Percentiles rank a stretch among this genome's conserved stretches.
phyloP scores from a whole-genome alignment of 805 yeast genomes.

The Candida loeiensis region DNA sequence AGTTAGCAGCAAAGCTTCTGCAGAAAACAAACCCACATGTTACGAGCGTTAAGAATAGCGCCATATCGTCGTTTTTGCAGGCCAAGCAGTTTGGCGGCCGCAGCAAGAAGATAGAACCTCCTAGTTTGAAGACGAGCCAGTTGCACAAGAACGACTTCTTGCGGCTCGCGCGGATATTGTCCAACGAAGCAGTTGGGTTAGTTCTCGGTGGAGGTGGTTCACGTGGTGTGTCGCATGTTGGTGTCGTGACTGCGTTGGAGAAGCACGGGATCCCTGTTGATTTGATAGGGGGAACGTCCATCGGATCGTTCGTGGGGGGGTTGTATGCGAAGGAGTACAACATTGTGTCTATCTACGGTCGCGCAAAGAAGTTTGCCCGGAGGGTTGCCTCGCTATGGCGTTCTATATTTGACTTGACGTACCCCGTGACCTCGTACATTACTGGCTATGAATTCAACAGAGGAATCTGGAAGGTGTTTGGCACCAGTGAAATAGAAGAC shows the following conservation, averaged over 20 bases:
- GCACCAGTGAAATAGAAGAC: constrained; percentile 89
- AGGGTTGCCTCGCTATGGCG: constrained; percentile 87
- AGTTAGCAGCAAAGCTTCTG: constrained; percentile 34
- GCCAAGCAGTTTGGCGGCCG: constrained; percentile 28
- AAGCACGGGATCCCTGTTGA: constrained; percentile 93
- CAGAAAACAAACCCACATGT: constrained; percentile 33
- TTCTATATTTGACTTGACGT: constrained; percentile 75
- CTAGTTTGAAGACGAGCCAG: constrained; percentile 31
- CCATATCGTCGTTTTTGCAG: constrained; percentile 20
- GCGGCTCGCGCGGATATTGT: constrained; percentile 81
- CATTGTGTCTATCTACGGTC: constrained; percentile 83
- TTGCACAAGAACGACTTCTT: constrained; percentile 83
- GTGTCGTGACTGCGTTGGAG: constrained; percentile 86
- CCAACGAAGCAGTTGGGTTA: constrained; percentile 91
- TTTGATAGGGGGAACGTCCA: constrained; percentile 92
- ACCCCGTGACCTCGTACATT: constrained; percentile 90
- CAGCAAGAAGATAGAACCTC: constrained; percentile 20
- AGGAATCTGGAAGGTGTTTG: constrained; percentile 96
- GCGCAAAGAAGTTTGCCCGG: constrained; percentile 81
- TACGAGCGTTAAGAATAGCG: background rate
- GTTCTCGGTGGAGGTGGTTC: constrained; percentile 99
- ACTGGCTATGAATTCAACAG: constrained; percentile 97
- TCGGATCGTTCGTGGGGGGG: constrained; percentile 95
- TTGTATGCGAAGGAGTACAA: constrained; percentile 90
- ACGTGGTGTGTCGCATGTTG: constrained; percentile 88